These are phyloP conservation scores for Phragmites australis DNA, from an alignment of 176 grass and related monocot genomes.

Conservation along the genomic window DNA sequence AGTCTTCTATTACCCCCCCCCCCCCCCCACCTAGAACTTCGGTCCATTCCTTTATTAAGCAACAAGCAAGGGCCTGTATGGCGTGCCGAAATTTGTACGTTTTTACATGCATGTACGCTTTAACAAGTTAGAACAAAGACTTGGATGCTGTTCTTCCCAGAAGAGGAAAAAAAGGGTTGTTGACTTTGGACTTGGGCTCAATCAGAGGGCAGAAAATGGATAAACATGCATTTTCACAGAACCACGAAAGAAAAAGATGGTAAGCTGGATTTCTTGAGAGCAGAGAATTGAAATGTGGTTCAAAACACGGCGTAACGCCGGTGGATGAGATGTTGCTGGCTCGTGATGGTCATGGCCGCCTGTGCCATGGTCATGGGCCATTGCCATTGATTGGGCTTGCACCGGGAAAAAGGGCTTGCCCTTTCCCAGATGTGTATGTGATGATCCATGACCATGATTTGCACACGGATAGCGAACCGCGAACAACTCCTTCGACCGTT, in stretches of 20 bases:
- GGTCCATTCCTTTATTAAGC: neutral
- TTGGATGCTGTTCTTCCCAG: too few relatives aligned
- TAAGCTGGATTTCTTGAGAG: too few relatives aligned
- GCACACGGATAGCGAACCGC: slow-evolving; percentile 30
- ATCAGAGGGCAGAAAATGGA: neutral
- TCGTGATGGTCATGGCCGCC: neutral
- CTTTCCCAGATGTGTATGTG: slow-evolving; percentile 8
- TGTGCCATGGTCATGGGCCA: neutral
- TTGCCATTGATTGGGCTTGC: neutral
- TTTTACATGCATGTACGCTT: neutral
- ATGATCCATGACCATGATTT: neutral
- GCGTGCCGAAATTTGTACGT: neutral
- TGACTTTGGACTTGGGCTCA: neutral
- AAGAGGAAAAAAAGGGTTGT: neutral
- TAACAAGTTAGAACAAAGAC: neutral
- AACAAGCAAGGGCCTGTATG: neutral
- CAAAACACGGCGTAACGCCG: neutral
- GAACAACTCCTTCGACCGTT: slow-evolving; percentile 9
- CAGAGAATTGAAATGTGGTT: neutral
- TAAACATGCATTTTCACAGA: neutral
- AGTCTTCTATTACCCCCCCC: slow-evolving; percentile 31
- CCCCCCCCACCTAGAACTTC: neutral
- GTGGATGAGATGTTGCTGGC: slow-evolving; percentile 21
- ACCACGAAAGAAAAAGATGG: neutral
- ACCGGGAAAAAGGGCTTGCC: neutral